Percentiles rank a stretch among this genome's conserved stretches.
Conservation (phyloP, 768 basidiomycete species). For the Agaricus subrufescens region DNA sequence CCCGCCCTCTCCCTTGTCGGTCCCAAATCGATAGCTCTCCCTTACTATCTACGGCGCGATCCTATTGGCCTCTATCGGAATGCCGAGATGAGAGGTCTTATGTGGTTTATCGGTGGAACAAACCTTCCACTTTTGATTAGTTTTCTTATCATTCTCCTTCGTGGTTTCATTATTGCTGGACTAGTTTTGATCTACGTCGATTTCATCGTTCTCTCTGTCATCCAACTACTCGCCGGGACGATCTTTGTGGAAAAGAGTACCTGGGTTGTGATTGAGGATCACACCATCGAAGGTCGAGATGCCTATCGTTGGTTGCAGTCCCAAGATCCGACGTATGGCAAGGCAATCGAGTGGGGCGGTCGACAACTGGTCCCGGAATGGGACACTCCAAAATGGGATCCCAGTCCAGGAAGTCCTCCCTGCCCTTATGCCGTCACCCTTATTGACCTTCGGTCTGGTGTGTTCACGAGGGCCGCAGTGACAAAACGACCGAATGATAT, state of each 20-base stretch:
- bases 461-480: conserved; percentile 5
- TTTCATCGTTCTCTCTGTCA: neutral
- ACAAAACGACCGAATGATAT: conserved; percentile 8
- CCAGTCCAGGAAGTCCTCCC: neutral
- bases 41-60: conserved; percentile 7
- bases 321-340: conserved; percentile 9
- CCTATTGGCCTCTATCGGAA: neutral
- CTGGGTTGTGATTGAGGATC: conserved; percentile 11
- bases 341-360: conserved; percentile 9
- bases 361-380: conserved; percentile 10
- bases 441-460: conserved; percentile 7
- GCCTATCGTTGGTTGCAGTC: neutral
- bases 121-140: neutral
- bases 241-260: conserved; percentile 8
- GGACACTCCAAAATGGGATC: neutral
- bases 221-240: conserved; percentile 3
- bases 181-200: neutral
- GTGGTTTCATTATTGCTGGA: neutral
- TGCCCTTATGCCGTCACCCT: neutral
- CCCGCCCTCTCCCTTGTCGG: conserved; percentile 11
- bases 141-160: neutral
- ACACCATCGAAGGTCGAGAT: neutral
- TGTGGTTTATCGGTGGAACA: neutral
- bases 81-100: neutral
- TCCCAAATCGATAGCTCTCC: conserved; percentile 7